Conservation (phyloP, 768 basidiomycete genomes). For the Trametes meyenii region DNA sequence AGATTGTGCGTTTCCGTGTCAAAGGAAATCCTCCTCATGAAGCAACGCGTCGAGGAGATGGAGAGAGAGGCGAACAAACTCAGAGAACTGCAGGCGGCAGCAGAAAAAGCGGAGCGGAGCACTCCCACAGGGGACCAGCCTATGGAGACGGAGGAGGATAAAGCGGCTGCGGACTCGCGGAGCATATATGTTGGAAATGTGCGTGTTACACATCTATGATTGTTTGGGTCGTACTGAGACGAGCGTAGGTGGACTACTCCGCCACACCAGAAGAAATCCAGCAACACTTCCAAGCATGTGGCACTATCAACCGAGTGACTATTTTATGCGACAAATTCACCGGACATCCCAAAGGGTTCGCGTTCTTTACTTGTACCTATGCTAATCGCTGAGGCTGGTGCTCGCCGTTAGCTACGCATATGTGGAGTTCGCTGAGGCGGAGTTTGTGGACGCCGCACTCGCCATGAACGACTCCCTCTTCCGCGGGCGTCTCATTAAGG, state of each 20-base stretch:
- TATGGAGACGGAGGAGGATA: constrained; percentile 87
- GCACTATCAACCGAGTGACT: constrained; percentile 97
- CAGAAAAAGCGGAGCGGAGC: constrained; percentile 57
- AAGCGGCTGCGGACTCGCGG: constrained; percentile 74
- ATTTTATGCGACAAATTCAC: constrained; percentile 99
- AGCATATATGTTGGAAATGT: constrained; percentile 98
- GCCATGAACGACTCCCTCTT: constrained; percentile 97
- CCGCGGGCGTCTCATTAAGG: constrained; percentile 91
- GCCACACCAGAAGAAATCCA: constrained; percentile 99
- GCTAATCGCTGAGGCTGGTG: too few relatives aligned
- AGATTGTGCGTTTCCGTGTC: background rate
- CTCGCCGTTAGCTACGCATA: constrained; percentile 81
- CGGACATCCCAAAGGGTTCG: constrained; percentile 96
- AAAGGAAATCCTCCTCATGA: constrained; percentile 88
- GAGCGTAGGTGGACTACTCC: constrained; percentile 87
- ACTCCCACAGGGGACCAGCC: constrained; percentile 51
- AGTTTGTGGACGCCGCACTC: constrained; percentile 87
- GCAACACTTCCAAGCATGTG: constrained; percentile 95
- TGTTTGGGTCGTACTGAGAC: background rate
- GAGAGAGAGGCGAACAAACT: constrained; percentile 88
- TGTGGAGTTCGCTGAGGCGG: constrained; percentile 95
- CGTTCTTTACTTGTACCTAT: background rate
- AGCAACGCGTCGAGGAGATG: constrained; percentile 92
- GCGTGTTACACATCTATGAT: constrained; percentile 1
- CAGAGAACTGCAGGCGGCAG: constrained; percentile 82